A percentile compares a stretch with the other conserved stretches of the same genome.
These are phyloP conservation scores for Cucurbita ficifolia DNA, from an alignment of 306 rosid species.

Conservation along the genomic window DNA sequence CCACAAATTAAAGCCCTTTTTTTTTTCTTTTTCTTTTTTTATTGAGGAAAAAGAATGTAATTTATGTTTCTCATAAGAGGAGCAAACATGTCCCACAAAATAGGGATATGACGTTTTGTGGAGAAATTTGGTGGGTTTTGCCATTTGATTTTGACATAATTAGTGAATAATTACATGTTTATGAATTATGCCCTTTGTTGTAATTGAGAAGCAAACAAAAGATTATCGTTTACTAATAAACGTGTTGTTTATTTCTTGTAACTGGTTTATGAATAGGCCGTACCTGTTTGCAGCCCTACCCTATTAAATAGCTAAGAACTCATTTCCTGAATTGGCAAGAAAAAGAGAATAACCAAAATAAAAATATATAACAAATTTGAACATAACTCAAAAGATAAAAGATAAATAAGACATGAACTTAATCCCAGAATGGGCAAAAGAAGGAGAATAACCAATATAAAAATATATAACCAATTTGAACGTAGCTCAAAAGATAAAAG, in stretches of 20 bases:
- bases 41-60: neutral
- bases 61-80: conserved; percentile 4
- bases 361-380: too few species aligned
- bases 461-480: too few species aligned
- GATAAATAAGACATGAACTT: too few species aligned
- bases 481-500: too few species aligned
- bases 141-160: neutral
- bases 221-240: neutral
- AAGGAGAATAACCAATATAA: neutral
- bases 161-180: neutral
- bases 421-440: neutral
- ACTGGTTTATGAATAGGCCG: neutral
- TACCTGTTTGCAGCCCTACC: neutral
- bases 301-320: neutral
- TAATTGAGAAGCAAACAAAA: neutral
- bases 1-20: conserved; percentile 20
- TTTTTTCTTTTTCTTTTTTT: neutral
- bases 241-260: neutral
- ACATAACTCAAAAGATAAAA: too few species aligned
- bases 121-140: neutral
- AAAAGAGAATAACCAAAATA: neutral
- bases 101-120: conserved; percentile 17
- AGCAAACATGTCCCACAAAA: conserved; percentile 22
- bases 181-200: neutral
- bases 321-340: neutral